Evolutionary conservation across 257 asterid species (phyloP).

Genomic region (Primulina eburnea): DNA sequence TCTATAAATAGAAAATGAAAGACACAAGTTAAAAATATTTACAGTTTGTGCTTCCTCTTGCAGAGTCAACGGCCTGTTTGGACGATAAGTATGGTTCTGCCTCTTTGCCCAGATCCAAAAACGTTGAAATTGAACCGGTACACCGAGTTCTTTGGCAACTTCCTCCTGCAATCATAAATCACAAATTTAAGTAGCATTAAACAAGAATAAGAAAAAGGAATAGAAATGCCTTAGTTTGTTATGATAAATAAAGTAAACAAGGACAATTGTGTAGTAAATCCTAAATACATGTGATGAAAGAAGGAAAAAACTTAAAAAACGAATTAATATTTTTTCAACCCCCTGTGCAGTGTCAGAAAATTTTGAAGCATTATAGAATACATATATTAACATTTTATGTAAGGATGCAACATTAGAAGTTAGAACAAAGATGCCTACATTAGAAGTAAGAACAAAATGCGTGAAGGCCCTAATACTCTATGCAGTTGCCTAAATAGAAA

Average conservation of each 20-base stretch:
- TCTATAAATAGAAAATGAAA: background rate
- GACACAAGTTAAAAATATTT: conserved; percentile 16
- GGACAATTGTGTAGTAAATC: background rate
- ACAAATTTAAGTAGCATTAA: background rate
- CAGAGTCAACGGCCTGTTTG: conserved; percentile 79
- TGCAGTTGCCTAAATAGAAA: background rate
- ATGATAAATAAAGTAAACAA: background rate
- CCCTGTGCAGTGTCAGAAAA: background rate
- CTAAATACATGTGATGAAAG: background rate
- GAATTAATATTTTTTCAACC: background rate
- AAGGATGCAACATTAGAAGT: background rate
- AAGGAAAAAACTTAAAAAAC: background rate
- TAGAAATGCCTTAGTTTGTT: background rate
- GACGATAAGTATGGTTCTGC: conserved; percentile 93
- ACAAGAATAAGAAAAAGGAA: background rate
- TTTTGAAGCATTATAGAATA: background rate
- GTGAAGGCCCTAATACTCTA: background rate
- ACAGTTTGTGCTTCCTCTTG: conserved; percentile 87
- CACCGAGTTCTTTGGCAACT: conserved; percentile 81
- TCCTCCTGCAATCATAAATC: conserved; percentile 63
- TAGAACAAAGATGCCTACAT: background rate
- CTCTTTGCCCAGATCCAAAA: conserved; percentile 98
- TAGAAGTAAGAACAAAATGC: background rate
- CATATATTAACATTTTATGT: background rate
- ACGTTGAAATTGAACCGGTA: conserved; percentile 88